These are phyloP conservation scores for Fusarium abutilonis DNA, from an alignment of 2,329 filamentous ascomycete species.

Conservation along the genomic window DNA sequence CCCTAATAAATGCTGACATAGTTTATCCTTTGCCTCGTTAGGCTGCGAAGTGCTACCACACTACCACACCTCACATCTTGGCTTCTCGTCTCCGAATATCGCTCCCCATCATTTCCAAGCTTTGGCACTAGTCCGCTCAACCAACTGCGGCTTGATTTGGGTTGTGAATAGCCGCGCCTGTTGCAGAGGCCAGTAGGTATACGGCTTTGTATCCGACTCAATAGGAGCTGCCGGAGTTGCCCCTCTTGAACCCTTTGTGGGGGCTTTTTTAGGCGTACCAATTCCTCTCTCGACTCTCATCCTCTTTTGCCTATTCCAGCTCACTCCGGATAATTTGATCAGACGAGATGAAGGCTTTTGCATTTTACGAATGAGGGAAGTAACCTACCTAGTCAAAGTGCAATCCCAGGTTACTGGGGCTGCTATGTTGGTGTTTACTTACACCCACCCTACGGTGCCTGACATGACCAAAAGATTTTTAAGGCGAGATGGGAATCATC, in stretches of 20 bases:
- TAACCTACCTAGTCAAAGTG: constrained; percentile 3
- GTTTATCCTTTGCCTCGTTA: constrained; percentile 27
- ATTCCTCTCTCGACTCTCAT: constrained; percentile 25
- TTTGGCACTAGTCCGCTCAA: constrained; percentile 15
- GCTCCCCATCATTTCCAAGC: constrained; percentile 17
- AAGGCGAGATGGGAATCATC: constrained; percentile 11
- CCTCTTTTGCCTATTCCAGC: constrained; percentile 32
- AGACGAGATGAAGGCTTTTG: constrained; percentile 17
- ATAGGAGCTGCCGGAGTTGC: constrained; percentile 30
- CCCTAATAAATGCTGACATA: constrained; percentile 39
- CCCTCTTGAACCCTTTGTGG: constrained; percentile 36
- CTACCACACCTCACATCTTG: constrained; percentile 28
- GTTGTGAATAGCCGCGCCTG: constrained; percentile 24
- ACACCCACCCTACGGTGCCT: constrained; percentile 3
- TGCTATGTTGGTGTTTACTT: constrained; percentile 12
- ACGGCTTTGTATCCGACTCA: constrained; percentile 36
- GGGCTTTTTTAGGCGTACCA: constrained; percentile 29
- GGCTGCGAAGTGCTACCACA: constrained; percentile 31
- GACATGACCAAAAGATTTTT: constrained; percentile 5
- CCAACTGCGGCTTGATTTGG: constrained; percentile 22
- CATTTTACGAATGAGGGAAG: constrained; percentile 34
- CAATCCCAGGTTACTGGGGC: constrained; percentile 9
- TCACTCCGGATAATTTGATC: constrained; percentile 34
- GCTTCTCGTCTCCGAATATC: constrained; percentile 21
- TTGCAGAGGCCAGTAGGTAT: constrained; percentile 13